Evolutionary conservation across 148 eudicot genomes (phyloP).

Genomic region (Amaranthus hypochondriacus): DNA sequence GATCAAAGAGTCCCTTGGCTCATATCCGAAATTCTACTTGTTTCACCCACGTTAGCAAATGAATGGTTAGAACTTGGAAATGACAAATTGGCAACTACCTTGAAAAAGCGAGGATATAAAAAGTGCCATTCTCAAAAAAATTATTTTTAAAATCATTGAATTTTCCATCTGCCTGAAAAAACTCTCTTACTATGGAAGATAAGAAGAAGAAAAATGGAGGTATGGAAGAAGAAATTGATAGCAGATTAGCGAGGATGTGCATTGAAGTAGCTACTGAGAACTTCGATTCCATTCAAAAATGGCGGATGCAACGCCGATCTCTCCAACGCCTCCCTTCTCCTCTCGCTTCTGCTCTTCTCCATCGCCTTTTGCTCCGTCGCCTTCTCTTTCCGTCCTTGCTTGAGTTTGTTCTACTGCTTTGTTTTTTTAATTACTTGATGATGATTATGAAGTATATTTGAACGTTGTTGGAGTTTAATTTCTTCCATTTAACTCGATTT

Average conservation of each 20-base stretch:
- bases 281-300: slow-evolving; percentile 53
- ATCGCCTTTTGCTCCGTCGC: slow-evolving; percentile 62
- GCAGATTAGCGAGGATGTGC: slow-evolving; percentile 50
- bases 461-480: background rate
- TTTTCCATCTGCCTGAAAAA: no score
- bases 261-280: slow-evolving; percentile 51
- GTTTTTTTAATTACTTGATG: background rate
- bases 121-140: no score
- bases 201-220: slow-evolving; percentile 23
- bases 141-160: no score
- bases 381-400: slow-evolving; percentile 77
- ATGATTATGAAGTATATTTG: background rate
- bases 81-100: no score
- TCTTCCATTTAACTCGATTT: background rate
- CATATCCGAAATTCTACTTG: no score
- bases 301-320: slow-evolving; percentile 87
- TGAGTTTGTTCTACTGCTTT: slow-evolving; percentile 39
- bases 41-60: no score
- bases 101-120: background rate
- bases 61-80: no score
- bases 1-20: no score
- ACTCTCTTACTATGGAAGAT: background rate
- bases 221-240: slow-evolving; percentile 22
- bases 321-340: slow-evolving; percentile 68
- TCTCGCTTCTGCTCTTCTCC: slow-evolving; percentile 62